phyloP scores from a whole-genome alignment of 345 rosid genomes.

The Crucihimalaya himalaica region DNA sequence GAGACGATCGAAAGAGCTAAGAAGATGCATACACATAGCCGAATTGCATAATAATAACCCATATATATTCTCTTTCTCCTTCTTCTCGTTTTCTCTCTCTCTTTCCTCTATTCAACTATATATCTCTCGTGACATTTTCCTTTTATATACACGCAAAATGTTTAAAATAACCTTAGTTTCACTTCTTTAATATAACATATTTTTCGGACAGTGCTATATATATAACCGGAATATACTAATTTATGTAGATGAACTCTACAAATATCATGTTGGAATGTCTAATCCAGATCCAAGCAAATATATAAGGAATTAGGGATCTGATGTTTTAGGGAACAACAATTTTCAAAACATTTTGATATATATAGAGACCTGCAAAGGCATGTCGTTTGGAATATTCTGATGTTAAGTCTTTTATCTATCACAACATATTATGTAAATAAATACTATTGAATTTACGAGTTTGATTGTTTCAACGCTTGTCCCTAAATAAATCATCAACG shows the following conservation, averaged over 20 bases:
- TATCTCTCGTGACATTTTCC: constrained; percentile 20
- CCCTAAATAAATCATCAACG: background rate
- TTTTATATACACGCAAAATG: constrained; percentile 33
- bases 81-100: background rate
- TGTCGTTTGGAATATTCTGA: constrained; percentile 12
- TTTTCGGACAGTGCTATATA: background rate
- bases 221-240: background rate
- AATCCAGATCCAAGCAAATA: background rate
- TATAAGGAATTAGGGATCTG: background rate
- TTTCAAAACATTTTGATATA: background rate
- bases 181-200: constrained; percentile 12
- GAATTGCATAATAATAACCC: constrained; percentile 27
- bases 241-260: background rate
- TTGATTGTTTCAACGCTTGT: background rate
- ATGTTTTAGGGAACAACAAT: constrained; percentile 3
- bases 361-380: constrained; percentile 2
- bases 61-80: constrained; percentile 15
- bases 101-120: constrained; percentile 15
- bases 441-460: background rate
- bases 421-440: background rate
- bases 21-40: constrained; percentile 34
- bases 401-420: background rate
- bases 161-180: background rate
- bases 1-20: constrained; percentile 37
- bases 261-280: background rate